Conservation (phyloP, 1,139 yeast genomes). For the Saccharomyces uvarum region DNA sequence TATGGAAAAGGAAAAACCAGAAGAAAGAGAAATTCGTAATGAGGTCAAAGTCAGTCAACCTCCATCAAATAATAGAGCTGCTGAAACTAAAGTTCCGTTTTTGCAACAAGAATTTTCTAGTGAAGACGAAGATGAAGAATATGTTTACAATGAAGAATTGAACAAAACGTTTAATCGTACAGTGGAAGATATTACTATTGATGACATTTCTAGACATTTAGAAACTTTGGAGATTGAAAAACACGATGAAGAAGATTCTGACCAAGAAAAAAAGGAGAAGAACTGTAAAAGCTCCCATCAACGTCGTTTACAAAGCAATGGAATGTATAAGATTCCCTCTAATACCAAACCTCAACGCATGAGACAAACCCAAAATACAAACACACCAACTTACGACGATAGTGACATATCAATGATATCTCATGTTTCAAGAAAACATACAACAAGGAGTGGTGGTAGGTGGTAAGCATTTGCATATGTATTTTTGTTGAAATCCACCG, state of each 20-base stretch:
- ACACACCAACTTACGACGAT: constrained; percentile 25
- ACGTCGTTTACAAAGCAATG: constrained; percentile 12
- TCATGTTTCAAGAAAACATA: constrained; percentile 26
- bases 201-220: constrained; percentile 32
- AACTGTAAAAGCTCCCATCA: constrained; percentile 5
- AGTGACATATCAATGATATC: constrained; percentile 33
- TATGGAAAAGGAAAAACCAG: constrained; percentile 3
- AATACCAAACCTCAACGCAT: constrained; percentile 24
- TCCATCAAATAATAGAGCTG: constrained; percentile 7
- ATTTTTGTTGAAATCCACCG: background rate
- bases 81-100: constrained; percentile 22
- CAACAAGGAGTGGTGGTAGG: constrained; percentile 29
- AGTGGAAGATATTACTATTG: constrained; percentile 34
- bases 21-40: constrained; percentile 5
- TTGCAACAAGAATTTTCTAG: constrained; percentile 25
- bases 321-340: constrained; percentile 27
- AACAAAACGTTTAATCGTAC: constrained; percentile 33
- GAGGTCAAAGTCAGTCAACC: constrained; percentile 1
- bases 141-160: constrained; percentile 31
- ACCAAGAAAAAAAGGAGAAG: background rate
- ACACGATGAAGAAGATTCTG: constrained; percentile 12
- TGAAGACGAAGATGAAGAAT: constrained; percentile 32
- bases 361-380: constrained; percentile 18
- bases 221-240: constrained; percentile 31
- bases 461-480: constrained; percentile 14